A percentile compares a stretch with the other conserved stretches of the same genome.
Evolutionary conservation across 768 basidiomycete species (phyloP).

Genomic region (Xerocomus potaroensis): DNA sequence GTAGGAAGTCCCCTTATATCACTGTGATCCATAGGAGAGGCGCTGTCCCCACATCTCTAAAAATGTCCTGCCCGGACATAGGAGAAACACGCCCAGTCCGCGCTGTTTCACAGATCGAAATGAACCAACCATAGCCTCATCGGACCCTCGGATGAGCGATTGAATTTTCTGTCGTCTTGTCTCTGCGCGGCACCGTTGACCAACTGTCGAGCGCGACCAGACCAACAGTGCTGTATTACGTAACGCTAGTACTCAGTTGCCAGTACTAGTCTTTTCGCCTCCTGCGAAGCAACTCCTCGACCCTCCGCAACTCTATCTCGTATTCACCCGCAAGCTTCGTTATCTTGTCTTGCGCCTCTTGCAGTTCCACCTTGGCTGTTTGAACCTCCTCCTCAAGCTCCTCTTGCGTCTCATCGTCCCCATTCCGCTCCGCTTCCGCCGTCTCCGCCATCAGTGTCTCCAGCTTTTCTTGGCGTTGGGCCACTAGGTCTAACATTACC

Average conservation of each 20-base stretch:
- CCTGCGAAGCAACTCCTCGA: conserved; percentile 22
- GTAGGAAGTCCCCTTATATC: conserved; percentile 13
- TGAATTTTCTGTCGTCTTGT: background rate
- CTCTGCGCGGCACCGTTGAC: conserved; percentile 3
- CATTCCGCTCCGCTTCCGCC: conserved; percentile 37
- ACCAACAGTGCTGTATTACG: too few relatives aligned
- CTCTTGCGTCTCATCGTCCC: conserved; percentile 42
- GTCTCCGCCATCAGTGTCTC: conserved; percentile 42
- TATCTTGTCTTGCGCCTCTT: conserved; percentile 21
- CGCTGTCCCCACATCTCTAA: conserved; percentile 7
- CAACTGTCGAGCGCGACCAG: too few relatives aligned
- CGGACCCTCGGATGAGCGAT: conserved; percentile 1
- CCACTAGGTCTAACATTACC: conserved; percentile 43
- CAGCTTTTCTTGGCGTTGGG: conserved; percentile 43
- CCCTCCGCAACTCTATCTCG: conserved; percentile 21
- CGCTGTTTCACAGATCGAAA: conserved; percentile 16
- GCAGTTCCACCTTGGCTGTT: conserved; percentile 18
- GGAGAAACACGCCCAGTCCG: conserved; percentile 16
- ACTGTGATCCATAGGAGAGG: conserved; percentile 4
- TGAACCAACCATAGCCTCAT: conserved; percentile 17
- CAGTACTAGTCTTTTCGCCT: conserved; percentile 2
- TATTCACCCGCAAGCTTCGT: conserved; percentile 25
- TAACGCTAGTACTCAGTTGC: background rate
- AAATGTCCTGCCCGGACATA: background rate
- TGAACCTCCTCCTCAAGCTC: conserved; percentile 40